Evolutionary conservation across 2,329 filamentous ascomycete species (phyloP), one percentile per base, ranked within the genome.

Genomic region (Botrytis deweyae): DNA sequence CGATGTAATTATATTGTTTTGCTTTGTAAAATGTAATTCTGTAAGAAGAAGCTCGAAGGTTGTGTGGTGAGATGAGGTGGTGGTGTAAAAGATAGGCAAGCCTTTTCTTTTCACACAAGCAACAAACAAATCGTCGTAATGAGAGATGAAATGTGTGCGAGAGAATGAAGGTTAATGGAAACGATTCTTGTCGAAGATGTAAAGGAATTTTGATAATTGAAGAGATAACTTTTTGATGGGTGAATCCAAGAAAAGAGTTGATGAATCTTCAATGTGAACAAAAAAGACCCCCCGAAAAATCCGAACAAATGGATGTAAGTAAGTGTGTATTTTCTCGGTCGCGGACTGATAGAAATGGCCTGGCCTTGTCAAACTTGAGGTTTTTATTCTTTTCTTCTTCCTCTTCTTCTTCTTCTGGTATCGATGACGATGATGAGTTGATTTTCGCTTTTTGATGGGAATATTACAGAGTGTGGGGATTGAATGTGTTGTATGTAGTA

Each of bases 1-100:
- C 16, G 63, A 67, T 40, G 46, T 10, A 58, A 68, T 68, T 68
- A 72, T 67, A 33, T 61, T 72, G 52, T 49, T 72, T 33, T 55
- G 62, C 29, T 44, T 58, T 72, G 49, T 59, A 44, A 58, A 67
- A 72, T 46, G 63, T 40, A 59, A 67, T 46, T 64, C 33, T 72
- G 29, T 36, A 68, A 20, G 42, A 68, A 46, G 52, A 72, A 72
- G 62, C 49, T 68, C 52, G 33, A 72, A 68, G 3, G 63, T 59
- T 25, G 71, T 49, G 71, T 66, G 36, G 68, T n/a, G 38, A 58
- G 63, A 16, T 44, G 62, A 61, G 14, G 49, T 29, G 29, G 36
- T 29, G 65, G 25, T 55, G 49, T 14, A 16, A 22, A 42, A 64
- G 16, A 49, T 2, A 72, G 62, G 62, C 70, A 67, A 72, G 62